Conservation (phyloP, 2,329 filamentous ascomycete species). For the Epichloe sibirici region DNA sequence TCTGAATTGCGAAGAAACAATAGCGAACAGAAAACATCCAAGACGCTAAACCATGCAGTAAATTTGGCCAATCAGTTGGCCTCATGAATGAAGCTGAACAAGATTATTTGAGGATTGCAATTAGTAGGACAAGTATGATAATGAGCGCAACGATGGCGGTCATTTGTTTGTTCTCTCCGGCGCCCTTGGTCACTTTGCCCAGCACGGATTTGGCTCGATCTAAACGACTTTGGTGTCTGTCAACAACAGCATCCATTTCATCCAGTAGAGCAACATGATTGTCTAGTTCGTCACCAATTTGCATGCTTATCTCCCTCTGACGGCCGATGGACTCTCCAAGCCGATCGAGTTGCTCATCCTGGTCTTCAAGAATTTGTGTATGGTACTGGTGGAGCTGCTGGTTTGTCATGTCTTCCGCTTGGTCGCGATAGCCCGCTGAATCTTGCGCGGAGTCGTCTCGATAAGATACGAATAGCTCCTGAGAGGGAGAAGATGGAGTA, state of each 20-base stretch:
- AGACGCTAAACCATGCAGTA: background rate
- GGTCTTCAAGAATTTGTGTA: conserved; percentile 65
- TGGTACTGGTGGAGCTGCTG: conserved; percentile 82
- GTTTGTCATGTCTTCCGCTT: conserved; percentile 56
- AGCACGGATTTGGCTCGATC: conserved; percentile 63
- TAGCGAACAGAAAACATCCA: background rate
- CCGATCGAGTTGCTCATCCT: conserved; percentile 85
- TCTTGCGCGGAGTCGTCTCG: conserved; percentile 51
- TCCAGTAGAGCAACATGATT: conserved; percentile 81
- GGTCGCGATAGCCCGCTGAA: conserved; percentile 43
- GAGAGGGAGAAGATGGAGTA: conserved; percentile 30
- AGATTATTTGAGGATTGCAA: conserved; percentile 65
- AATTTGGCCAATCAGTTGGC: background rate
- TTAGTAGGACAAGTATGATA: conserved; percentile 68
- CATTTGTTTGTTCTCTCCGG: conserved; percentile 80
- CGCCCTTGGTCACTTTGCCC: conserved; percentile 58
- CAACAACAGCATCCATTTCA: conserved; percentile 72
- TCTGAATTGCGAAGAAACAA: background rate
- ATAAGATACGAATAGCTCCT: conserved; percentile 46
- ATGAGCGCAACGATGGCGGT: conserved; percentile 71
- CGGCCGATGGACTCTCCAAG: conserved; percentile 77
- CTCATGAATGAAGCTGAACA: background rate
- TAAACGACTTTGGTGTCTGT: conserved; percentile 66
- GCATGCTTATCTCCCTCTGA: conserved; percentile 85
- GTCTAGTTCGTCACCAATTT: conserved; percentile 93